Percentiles rank a stretch among this genome's conserved stretches.
These are phyloP conservation scores for Petunia axillaris DNA, from an alignment of 257 asterid species.

Conservation along the genomic window DNA sequence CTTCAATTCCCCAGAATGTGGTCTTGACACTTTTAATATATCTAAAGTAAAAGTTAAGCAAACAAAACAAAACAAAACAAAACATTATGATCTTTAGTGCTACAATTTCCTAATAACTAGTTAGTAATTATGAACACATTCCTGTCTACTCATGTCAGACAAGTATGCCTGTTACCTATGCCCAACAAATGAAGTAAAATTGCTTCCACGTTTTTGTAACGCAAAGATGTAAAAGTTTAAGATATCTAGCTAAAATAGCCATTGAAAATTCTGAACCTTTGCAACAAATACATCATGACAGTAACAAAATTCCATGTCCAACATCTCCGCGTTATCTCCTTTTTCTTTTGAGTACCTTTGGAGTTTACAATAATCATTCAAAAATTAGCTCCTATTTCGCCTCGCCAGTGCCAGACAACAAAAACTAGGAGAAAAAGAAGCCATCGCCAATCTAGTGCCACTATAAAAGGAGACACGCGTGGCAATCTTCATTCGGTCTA, in stretches of 20 bases:
- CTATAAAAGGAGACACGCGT: background rate
- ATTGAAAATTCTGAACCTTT: too few relatives aligned
- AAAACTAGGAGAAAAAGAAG: conserved; percentile 10
- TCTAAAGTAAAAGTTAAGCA: background rate
- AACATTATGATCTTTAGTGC: background rate
- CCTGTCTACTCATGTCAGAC: background rate
- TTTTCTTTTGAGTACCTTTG: background rate
- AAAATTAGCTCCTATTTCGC: background rate
- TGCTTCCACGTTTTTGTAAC: background rate
- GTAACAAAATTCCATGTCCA: conserved; percentile 17
- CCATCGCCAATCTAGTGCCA: background rate
- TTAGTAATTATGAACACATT: background rate
- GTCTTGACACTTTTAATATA: background rate
- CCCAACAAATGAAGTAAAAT: too few relatives aligned
- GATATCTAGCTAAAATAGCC: too few relatives aligned
- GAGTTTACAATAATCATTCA: background rate
- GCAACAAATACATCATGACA: background rate
- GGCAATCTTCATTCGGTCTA: background rate
- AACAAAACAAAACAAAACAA: background rate
- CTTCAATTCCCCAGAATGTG: too few relatives aligned
- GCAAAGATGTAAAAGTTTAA: too few relatives aligned
- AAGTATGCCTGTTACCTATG: background rate
- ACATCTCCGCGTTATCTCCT: background rate
- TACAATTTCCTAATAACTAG: background rate
- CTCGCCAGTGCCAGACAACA: background rate